These are phyloP conservation scores for Neofusicoccum sp. DNA, from an alignment of 2,329 filamentous ascomycete species.

Conservation along the genomic window DNA sequence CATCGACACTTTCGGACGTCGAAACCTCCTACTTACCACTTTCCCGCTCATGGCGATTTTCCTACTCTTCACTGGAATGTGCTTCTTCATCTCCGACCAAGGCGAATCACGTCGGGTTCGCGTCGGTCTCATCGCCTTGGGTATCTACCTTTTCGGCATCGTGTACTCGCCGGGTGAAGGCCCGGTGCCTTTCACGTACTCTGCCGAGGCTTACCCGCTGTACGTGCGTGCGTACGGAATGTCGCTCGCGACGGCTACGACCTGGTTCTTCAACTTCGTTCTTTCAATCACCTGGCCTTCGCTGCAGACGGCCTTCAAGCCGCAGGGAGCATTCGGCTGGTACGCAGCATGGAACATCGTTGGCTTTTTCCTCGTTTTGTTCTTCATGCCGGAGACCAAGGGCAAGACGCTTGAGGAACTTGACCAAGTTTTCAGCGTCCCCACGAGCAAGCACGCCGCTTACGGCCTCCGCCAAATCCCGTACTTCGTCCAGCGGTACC, in stretches of 20 bases:
- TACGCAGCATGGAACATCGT: constrained; percentile 60
- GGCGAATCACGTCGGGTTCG: constrained; percentile 29
- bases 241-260: constrained; percentile 55
- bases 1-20: constrained; percentile 45
- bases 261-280: constrained; percentile 61
- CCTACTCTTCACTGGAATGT: constrained; percentile 52
- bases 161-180: constrained; percentile 52
- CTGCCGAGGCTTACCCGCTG: constrained; percentile 49
- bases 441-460: constrained; percentile 39
- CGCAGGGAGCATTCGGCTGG: constrained; percentile 58
- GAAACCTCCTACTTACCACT: constrained; percentile 48
- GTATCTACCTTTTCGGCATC: constrained; percentile 56
- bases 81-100: constrained; percentile 36
- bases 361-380: constrained; percentile 53
- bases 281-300: constrained; percentile 58
- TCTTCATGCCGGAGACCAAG: constrained; percentile 57
- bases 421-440: constrained; percentile 58
- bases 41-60: constrained; percentile 54
- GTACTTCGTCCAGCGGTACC: constrained; percentile 40
- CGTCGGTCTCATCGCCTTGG: constrained; percentile 40
- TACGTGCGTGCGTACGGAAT: constrained; percentile 48
- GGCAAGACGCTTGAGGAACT: constrained; percentile 39
- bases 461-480: constrained; percentile 36
- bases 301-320: constrained; percentile 50
- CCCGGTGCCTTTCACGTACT: constrained; percentile 46